Evolutionary conservation across 176 grass and related monocot genomes (phyloP), one percentile per base, ranked within the genome.

Genomic region (Oryza longistaminata): DNA sequence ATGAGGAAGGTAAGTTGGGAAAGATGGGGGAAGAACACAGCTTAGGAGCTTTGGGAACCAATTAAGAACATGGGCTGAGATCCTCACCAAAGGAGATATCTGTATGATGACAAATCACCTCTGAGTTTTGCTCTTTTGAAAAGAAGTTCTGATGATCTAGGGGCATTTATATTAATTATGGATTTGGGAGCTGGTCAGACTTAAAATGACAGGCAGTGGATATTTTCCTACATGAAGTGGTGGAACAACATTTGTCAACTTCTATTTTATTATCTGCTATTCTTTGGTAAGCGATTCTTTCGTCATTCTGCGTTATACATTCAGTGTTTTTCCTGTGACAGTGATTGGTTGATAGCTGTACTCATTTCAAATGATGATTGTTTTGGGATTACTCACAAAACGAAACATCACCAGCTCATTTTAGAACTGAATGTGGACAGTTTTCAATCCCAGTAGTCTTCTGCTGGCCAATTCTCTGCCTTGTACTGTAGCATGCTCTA

Each of bases 221-320:
- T 72, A 71, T n/a, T 61, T 62, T 77, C 42, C 17, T 48, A 81
- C 15, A 22, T 25, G 11, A 40, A 39, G 15, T 76, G 49, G 10
- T 75, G 33, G 17, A 61, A 31, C 42, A 50, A 71, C n/a, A 70
- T 71, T 70, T 76, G 52, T 66, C 50, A 81, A 77, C 65, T 71
- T 81, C 52, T 27, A 3, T 65, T 75, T 48, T 62, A 61, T 48
- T 61, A 62, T 24, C n/a, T 81, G 11, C 16, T 44, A 45, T 29
- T 15, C 19, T 85, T 50, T 81, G 22, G 3, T 69, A 29, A 62
- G 39, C 76, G 65, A 33, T 55, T 27, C 15, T 85, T 21, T 64
- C 34, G 22, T 76, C 31, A 70, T 44, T 85, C 64, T 77, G 27
- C 64, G 76, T 89, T 9, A 71, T 60, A 14, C 29, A n/a, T 4